phyloP scores from a whole-genome alignment of 495 filamentous ascomycete genomes.

The Neohortaea acidophila region DNA sequence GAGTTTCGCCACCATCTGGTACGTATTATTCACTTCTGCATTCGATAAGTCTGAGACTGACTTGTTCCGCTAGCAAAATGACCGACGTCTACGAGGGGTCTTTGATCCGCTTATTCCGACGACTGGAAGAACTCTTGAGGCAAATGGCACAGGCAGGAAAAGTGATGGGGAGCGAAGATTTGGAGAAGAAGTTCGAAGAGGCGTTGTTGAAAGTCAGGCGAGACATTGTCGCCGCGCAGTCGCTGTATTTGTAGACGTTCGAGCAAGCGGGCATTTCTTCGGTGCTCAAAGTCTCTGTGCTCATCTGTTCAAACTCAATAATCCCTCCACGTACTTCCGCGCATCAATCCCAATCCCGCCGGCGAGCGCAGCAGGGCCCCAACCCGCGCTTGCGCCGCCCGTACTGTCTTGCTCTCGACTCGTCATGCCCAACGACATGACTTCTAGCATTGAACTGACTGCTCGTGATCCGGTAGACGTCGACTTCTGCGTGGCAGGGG shows the following conservation, averaged over 20 bases:
- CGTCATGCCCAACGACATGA: constrained; percentile 5
- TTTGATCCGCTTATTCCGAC: constrained; percentile 86
- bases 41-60: too few relatives aligned
- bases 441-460: constrained; percentile 19
- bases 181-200: constrained; percentile 76
- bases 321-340: constrained; percentile 65
- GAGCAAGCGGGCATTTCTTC: too few relatives aligned
- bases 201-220: constrained; percentile 70
- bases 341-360: constrained; percentile 84
- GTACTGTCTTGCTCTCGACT: constrained; percentile 9
- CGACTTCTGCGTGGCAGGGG: constrained; percentile 29
- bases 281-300: too few relatives aligned
- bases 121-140: constrained; percentile 85
- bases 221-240: constrained; percentile 88
- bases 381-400: constrained; percentile 25
- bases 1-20: constrained; percentile 92
- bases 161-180: constrained; percentile 92
- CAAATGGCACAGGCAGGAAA: constrained; percentile 95
- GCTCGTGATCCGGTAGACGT: constrained; percentile 18
- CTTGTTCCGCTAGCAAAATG: constrained; percentile 62
- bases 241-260: constrained; percentile 55
- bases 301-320: constrained; percentile 60
- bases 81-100: constrained; percentile 95
- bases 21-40: constrained; percentile 27
- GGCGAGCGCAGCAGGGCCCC: constrained; percentile 50